phyloP scores from a whole-genome alignment of 495 filamentous ascomycete genomes.

The Bathelium albidoporum region DNA sequence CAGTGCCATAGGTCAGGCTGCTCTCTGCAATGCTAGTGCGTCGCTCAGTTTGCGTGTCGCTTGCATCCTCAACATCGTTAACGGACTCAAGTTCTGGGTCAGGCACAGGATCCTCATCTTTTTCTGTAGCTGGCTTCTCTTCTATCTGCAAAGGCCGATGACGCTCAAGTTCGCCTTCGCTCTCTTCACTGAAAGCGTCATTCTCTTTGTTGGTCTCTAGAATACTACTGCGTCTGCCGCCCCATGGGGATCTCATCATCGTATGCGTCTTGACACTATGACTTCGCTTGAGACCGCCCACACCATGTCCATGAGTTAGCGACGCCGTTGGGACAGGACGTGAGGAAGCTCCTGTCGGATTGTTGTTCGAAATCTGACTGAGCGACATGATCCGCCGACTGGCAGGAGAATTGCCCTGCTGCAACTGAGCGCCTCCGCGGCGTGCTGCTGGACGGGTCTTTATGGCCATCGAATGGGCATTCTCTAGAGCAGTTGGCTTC shows the following conservation, averaged over 20 bases:
- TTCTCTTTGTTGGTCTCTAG: conserved; percentile 50
- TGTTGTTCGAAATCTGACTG: conserved; percentile 75
- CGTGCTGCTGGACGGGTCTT: conserved; percentile 34
- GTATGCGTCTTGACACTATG: conserved; percentile 58
- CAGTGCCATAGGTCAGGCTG: conserved; percentile 17
- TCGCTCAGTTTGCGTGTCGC: conserved; percentile 44
- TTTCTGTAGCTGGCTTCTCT: conserved; percentile 3
- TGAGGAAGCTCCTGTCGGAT: conserved; percentile 43
- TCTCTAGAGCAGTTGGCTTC: conserved; percentile 20
- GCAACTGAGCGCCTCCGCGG: conserved; percentile 20
- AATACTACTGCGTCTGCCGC: conserved; percentile 35
- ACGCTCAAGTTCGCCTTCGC: conserved; percentile 21
- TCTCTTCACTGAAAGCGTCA: conserved; percentile 38
- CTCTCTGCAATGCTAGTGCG: conserved; percentile 20
- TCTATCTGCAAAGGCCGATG: not conserved
- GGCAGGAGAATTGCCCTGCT: conserved; percentile 34
- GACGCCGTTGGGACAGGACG: conserved; percentile 6
- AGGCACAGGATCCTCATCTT: not conserved
- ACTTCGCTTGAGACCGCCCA: conserved; percentile 48
- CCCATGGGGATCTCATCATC: conserved; percentile 67
- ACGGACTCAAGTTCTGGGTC: conserved; percentile 30
- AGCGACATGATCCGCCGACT: conserved; percentile 75
- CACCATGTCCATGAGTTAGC: conserved; percentile 31
- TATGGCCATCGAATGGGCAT: conserved; percentile 33
- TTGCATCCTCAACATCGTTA: conserved; percentile 28